These are phyloP conservation scores for Didymella glomerata DNA, from an alignment of 2,329 filamentous ascomycete genomes.

Conservation along the genomic window DNA sequence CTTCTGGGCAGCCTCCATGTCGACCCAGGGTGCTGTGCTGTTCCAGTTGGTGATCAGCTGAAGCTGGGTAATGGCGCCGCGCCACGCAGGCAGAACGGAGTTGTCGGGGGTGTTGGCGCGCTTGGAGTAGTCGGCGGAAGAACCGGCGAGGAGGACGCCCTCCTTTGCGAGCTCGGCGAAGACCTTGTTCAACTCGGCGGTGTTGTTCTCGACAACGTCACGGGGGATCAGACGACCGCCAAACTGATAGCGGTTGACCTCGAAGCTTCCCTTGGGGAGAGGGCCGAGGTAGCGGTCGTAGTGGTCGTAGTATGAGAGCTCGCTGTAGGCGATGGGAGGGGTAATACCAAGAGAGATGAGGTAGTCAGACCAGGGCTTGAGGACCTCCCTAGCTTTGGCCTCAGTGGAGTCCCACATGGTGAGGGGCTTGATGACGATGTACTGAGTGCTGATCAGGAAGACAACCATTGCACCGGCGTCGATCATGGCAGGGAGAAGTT, in stretches of 20 bases:
- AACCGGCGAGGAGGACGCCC: conserved; percentile 30
- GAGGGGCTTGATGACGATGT: conserved; percentile 26
- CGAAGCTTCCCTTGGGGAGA: conserved; percentile 33
- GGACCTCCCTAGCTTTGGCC: conserved; percentile 30
- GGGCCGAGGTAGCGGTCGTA: conserved; percentile 39
- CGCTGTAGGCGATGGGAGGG: conserved; percentile 31
- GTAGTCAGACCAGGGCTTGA: conserved; percentile 35
- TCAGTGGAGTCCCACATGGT: conserved; percentile 28
- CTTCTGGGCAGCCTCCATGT: conserved; percentile 22
- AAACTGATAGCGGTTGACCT: conserved; percentile 33
- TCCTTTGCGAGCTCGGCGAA: conserved; percentile 24
- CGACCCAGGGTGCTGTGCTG: conserved; percentile 24
- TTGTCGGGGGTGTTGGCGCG: conserved; percentile 27
- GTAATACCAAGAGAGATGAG: conserved; percentile 31
- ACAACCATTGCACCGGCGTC: conserved; percentile 34
- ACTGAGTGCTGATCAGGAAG: conserved; percentile 26
- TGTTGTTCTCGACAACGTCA: conserved; percentile 29
- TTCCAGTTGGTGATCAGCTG: conserved; percentile 35
- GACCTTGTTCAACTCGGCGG: conserved; percentile 25
- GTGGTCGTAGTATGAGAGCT: conserved; percentile 38
- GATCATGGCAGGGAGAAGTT: conserved; percentile 31
- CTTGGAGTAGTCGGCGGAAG: conserved; percentile 29
- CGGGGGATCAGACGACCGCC: conserved; percentile 33
- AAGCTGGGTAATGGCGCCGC: conserved; percentile 29
- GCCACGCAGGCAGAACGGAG: conserved; percentile 37